These are phyloP conservation scores for Leptographium galeiforme DNA, from an alignment of 2,329 filamentous ascomycete species.

Conservation along the genomic window DNA sequence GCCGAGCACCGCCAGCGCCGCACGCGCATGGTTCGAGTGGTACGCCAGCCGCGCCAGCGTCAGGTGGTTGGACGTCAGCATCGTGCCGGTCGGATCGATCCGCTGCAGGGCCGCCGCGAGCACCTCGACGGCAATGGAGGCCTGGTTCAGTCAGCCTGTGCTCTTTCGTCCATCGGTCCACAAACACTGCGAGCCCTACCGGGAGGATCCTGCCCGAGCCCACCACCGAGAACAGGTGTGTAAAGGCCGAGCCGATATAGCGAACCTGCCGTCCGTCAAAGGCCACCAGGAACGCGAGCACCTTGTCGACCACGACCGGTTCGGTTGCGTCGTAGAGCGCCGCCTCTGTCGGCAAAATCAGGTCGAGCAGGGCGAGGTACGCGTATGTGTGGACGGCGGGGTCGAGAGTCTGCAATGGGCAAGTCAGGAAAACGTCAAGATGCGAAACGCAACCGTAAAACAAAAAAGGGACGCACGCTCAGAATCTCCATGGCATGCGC, in stretches of 20 bases:
- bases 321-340: constrained; percentile 17
- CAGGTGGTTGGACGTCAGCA: constrained; percentile 14
- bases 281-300: constrained; percentile 29
- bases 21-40: constrained; percentile 35
- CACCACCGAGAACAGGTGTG: constrained; percentile 29
- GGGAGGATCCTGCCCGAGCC: constrained; percentile 25
- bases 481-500: constrained; percentile 25
- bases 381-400: constrained; percentile 37
- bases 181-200: too few relatives aligned
- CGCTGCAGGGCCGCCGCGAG: constrained; percentile 42
- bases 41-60: constrained; percentile 29
- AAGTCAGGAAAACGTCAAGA: too few relatives aligned
- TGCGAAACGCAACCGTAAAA: too few relatives aligned
- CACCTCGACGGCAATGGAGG: constrained; percentile 30
- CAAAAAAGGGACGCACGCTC: constrained; percentile 25
- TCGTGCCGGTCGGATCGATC: constrained; percentile 45
- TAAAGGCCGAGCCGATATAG: constrained; percentile 31
- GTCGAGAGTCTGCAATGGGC: constrained; percentile 29
- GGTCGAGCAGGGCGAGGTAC: constrained; percentile 33
- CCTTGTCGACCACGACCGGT: constrained; percentile 24
- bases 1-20: constrained; percentile 48
- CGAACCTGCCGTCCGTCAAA: constrained; percentile 40
- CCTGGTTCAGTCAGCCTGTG: constrained; percentile 21
- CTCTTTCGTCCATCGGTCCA: too few relatives aligned
- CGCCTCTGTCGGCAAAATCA: constrained; percentile 17